Conservation (phyloP, 2,329 filamentous ascomycete genomes). For the Paecilomyces niveus region DNA sequence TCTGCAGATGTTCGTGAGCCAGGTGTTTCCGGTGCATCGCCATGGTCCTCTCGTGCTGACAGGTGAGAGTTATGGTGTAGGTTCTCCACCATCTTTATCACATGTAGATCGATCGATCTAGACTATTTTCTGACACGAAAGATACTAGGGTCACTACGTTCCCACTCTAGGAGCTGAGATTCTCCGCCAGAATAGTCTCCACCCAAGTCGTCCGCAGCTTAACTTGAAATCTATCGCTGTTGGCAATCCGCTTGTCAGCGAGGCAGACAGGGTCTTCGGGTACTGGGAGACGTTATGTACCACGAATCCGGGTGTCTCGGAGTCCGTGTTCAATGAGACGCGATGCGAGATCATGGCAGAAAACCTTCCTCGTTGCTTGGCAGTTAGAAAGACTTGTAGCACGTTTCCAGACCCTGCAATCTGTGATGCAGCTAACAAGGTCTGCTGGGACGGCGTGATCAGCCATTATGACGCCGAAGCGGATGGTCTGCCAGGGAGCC, state of each 20-base stretch:
- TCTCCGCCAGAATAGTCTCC: constrained; percentile 34
- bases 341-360: constrained; percentile 39
- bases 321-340: constrained; percentile 35
- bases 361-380: constrained; percentile 38
- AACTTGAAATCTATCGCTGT: constrained; percentile 38
- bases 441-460: constrained; percentile 35
- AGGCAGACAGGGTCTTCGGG: constrained; percentile 30
- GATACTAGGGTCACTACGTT: constrained; percentile 36
- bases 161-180: constrained; percentile 38
- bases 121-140: constrained; percentile 1
- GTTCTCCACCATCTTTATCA: constrained; percentile 4
- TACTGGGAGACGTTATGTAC: constrained; percentile 41
- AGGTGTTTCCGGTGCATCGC: constrained; percentile 37
- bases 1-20: constrained; percentile 38
- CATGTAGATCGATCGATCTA: not conserved
- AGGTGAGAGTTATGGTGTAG: constrained; percentile 40
- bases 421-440: constrained; percentile 27
- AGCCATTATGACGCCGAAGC: constrained; percentile 36
- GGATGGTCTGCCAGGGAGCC: constrained; percentile 21
- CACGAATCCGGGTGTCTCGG: constrained; percentile 33
- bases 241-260: constrained; percentile 37
- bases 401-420: constrained; percentile 35
- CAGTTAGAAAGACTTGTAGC: constrained; percentile 33
- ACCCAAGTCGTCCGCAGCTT: constrained; percentile 33
- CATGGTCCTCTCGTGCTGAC: constrained; percentile 39